phyloP scores from a whole-genome alignment of 2,329 filamentous ascomycete species.

The Orbilia oligospora region DNA sequence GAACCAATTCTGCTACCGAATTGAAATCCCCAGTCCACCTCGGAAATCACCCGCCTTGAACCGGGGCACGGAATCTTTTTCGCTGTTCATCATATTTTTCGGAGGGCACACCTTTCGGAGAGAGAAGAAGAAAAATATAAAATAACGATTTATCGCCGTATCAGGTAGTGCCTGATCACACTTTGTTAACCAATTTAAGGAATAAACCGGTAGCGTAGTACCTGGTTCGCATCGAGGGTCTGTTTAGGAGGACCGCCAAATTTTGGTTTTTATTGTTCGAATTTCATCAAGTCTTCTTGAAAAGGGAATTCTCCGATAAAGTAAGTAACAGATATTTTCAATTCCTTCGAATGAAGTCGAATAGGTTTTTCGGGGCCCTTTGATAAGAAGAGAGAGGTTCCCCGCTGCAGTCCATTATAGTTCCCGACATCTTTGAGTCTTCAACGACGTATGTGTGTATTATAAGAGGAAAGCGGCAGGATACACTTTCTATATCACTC shows the following conservation, averaged over 20 bases:
- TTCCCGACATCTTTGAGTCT: neutral
- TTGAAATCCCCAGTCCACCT: constrained; percentile 48
- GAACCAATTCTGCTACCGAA: constrained; percentile 5
- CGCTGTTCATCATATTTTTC: constrained; percentile 8
- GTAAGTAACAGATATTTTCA: constrained; percentile 17
- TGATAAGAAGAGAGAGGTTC: neutral
- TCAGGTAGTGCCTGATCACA: constrained; percentile 34
- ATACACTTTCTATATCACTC: constrained; percentile 11
- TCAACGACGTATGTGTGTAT: neutral
- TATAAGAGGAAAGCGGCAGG: constrained; percentile 25
- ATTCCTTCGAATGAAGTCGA: neutral
- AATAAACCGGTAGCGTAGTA: constrained; percentile 47
- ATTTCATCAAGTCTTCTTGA: neutral
- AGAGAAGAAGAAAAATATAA: constrained; percentile 12
- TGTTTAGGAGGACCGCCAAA: constrained; percentile 19
- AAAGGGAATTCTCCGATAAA: constrained; percentile 46
- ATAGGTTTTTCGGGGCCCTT: neutral
- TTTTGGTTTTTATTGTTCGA: constrained; percentile 21
- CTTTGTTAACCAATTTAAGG: constrained; percentile 40
- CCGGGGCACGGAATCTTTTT: constrained; percentile 53
- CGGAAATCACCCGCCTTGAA: constrained; percentile 53
- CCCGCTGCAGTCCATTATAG: neutral
- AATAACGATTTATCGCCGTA: constrained; percentile 36
- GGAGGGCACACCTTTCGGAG: neutral
- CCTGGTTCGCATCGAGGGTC: constrained; percentile 55